phyloP scores from a whole-genome alignment of 2,329 filamentous ascomycete species.

The Aspergillus sp. region DNA sequence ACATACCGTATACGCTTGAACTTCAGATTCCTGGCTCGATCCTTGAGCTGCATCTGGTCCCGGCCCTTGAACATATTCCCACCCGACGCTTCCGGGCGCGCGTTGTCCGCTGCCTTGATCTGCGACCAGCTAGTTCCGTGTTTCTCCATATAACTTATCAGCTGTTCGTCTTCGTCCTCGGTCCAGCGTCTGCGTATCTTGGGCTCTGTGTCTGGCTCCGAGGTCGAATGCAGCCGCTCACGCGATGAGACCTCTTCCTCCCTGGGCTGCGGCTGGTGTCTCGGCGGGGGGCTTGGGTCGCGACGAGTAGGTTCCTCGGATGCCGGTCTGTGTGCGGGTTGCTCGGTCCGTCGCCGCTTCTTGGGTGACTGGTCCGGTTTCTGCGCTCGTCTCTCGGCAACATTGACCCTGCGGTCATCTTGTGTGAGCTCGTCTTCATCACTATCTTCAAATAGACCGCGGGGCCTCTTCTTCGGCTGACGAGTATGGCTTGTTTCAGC shows the following conservation, averaged over 20 bases:
- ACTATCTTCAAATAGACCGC: conserved; percentile 9
- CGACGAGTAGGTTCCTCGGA: background rate
- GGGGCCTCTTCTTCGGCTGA: conserved; percentile 11
- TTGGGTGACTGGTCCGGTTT: conserved; percentile 14
- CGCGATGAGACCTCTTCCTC: background rate
- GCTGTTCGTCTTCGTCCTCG: conserved; percentile 29
- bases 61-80: conserved; percentile 28
- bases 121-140: conserved; percentile 39
- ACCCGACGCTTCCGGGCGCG: conserved; percentile 18
- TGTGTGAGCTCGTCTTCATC: conserved; percentile 38
- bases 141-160: conserved; percentile 42
- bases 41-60: conserved; percentile 46
- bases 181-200: conserved; percentile 24
- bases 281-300: background rate
- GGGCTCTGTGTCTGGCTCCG: background rate
- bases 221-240: too few relatives aligned
- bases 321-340: conserved; percentile 7
- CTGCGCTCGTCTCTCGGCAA: conserved; percentile 23
- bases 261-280: background rate
- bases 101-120: conserved; percentile 32
- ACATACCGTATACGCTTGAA: conserved; percentile 31
- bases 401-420: conserved; percentile 24
- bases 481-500: conserved; percentile 8
- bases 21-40: conserved; percentile 48
- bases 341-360: background rate